Percentiles rank a stretch among this genome's conserved stretches.
These are phyloP conservation scores for Ceratobasidium sp. DNA, from an alignment of 1,284 basidiomycete species.

Conservation along the genomic window DNA sequence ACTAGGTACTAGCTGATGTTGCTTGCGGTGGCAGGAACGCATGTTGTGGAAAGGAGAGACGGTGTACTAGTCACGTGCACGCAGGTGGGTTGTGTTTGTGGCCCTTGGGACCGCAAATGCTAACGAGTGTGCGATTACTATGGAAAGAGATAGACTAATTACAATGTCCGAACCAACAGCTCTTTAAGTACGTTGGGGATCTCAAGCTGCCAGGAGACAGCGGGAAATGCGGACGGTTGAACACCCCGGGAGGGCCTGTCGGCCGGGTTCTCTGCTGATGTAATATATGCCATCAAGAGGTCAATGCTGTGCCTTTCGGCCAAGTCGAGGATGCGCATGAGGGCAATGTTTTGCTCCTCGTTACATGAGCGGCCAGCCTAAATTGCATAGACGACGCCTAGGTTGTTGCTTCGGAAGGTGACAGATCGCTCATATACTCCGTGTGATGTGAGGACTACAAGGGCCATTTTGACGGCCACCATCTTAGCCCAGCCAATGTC, in stretches of 20 bases:
- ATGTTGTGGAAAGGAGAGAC: too few relatives aligned
- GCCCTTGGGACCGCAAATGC: too few relatives aligned
- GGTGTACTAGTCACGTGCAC: too few relatives aligned
- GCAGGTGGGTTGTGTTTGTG: too few relatives aligned
- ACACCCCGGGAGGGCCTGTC: constrained; percentile 45
- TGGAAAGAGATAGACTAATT: too few relatives aligned
- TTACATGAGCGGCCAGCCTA: constrained; percentile 48
- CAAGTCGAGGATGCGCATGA: constrained; percentile 49
- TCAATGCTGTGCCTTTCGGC: constrained; percentile 48
- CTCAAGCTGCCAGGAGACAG: not conserved
- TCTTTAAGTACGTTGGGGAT: too few relatives aligned
- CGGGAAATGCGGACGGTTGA: not conserved
- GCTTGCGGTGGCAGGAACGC: too few relatives aligned
- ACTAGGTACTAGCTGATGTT: too few relatives aligned
- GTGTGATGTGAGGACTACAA: constrained; percentile 35
- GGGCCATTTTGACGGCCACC: constrained; percentile 54
- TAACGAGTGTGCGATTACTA: too few relatives aligned
- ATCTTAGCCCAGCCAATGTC: constrained; percentile 60
- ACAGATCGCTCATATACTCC: constrained; percentile 45
- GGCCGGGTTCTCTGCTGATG: constrained; percentile 45
- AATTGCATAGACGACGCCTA: constrained; percentile 52
- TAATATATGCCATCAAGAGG: constrained; percentile 43
- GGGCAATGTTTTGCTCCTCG: constrained; percentile 49
- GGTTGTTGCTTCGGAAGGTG: constrained; percentile 53
- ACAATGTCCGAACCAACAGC: too few relatives aligned